Base-by-base conservation (phyloP, 805 yeast species). In the Pichia ethanolica region DNA sequence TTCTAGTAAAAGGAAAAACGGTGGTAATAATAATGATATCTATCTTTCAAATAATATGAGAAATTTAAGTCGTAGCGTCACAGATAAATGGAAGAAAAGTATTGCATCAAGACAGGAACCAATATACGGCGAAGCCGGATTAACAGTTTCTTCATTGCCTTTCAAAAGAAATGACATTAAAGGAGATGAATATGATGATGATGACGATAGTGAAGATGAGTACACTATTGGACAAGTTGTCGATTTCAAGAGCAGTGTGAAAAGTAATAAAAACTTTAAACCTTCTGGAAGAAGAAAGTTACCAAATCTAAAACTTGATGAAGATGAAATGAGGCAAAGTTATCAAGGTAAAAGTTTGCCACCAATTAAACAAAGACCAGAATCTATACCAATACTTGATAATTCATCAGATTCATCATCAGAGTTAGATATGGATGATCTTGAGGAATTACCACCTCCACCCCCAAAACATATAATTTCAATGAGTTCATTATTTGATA, bases 381-480 rank as follows among this genome's bases (percentile, higher is more conserved):
- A 20, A 20, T 20, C 20, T 3, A n/a, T 4, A 35, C 14, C 37
- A 9, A 20, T 7, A 25, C 14, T 28, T 32, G 26, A 25, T n/a
- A 14, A 40, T n/a, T 32, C n/a, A 25, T 30, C 42, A 1, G 20
- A 35, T 13, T 26, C 38, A 13, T 27, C 33, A 5, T 20, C 32
- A 12, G 39, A 35, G 7, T 36, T 34, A 5, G 32, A 28, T 28
- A 42, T 35, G 5, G 49, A 46, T 11, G 51, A 43, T 6, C 26
- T 42, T 11, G 53, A 46, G 5, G 30, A 26, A n/a, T 64, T 64
- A 5, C 50, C 51, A 11, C 64, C 65, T 8, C 32, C 42, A 10
- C 42, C 42, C 7, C 67, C 66, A 20, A 54, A 54, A 13, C 67
- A 63, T 46, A 49, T 49, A 1, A 45, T 58, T 30, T 61, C 62